Percentiles rank a stretch among this genome's conserved stretches.
Conservation (phyloP, 805 yeast genomes). For the Suhomyces vadensis region DNA sequence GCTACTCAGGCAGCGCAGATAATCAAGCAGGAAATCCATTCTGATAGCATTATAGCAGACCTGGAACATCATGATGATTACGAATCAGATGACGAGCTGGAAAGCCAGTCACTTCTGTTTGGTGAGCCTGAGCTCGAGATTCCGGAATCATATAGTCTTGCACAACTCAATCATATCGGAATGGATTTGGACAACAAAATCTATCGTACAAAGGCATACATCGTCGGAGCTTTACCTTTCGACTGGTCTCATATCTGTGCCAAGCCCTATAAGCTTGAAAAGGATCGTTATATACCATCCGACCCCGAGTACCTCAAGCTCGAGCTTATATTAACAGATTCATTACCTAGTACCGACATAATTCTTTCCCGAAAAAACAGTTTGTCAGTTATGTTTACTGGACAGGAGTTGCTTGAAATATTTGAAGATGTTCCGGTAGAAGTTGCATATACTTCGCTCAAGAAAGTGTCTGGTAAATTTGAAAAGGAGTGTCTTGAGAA, state of each 20-base stretch:
- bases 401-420: conserved; percentile 13
- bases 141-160: conserved; percentile 4
- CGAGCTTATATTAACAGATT: conserved; percentile 26
- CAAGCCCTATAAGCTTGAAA: conserved; percentile 22
- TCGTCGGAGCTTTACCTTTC: conserved; percentile 27
- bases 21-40: neutral
- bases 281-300: conserved; percentile 10
- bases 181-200: conserved; percentile 10
- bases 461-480: neutral
- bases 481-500: neutral
- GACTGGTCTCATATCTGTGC: conserved; percentile 29
- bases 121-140: neutral
- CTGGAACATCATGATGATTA: conserved; percentile 4
- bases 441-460: conserved; percentile 12
- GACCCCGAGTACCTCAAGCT: conserved; percentile 29
- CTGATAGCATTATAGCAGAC: neutral
- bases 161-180: neutral
- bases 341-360: neutral
- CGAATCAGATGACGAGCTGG: neutral
- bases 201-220: conserved; percentile 19
- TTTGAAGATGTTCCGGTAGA: conserved; percentile 17
- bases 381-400: conserved; percentile 16
- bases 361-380: conserved; percentile 14
- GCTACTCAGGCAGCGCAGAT: conserved; percentile 4
- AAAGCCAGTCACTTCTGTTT: neutral